phyloP scores from a whole-genome alignment of 73 alveolate genomes.

The Blepharisma japonicum region DNA sequence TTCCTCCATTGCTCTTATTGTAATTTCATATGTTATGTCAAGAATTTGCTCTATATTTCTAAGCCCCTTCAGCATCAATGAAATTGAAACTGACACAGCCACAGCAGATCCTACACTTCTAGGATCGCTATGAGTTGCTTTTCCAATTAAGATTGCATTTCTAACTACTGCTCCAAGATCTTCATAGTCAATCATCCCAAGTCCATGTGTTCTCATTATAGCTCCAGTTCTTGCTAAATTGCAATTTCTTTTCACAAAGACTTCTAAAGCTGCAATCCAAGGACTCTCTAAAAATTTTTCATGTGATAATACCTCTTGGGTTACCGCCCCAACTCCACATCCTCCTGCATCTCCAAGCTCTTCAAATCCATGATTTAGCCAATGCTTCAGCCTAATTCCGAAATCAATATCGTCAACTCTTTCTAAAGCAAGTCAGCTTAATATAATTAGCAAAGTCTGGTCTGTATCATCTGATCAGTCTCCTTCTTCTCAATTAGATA shows the following conservation, averaged over 20 bases:
- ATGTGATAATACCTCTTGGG: constrained; percentile 30
- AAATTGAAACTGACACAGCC: constrained; percentile 28
- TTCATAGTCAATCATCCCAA: background rate
- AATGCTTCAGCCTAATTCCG: constrained; percentile 1
- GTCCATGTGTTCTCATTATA: constrained; percentile 33
- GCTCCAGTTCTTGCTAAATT: constrained; percentile 41
- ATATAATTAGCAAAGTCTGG: background rate
- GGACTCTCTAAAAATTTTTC: constrained; percentile 22
- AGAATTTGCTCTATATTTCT: too few relatives aligned
- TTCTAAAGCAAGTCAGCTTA: background rate
- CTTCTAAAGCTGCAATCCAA: constrained; percentile 22
- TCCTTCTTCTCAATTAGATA: background rate
- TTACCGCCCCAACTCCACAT: constrained; percentile 38
- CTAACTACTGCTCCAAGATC: background rate
- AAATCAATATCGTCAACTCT: background rate
- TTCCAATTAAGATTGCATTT: constrained; percentile 27
- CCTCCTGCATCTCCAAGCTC: constrained; percentile 47
- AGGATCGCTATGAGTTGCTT: constrained; percentile 47
- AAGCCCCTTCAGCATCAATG: background rate
- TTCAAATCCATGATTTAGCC: constrained; percentile 37
- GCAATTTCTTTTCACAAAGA: constrained; percentile 11
- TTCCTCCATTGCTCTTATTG: background rate
- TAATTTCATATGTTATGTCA: background rate
- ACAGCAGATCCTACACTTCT: constrained; percentile 43
- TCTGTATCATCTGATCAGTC: constrained; percentile 25